Conservation (phyloP, 768 basidiomycete genomes). For the Trametes gibbosa region DNA sequence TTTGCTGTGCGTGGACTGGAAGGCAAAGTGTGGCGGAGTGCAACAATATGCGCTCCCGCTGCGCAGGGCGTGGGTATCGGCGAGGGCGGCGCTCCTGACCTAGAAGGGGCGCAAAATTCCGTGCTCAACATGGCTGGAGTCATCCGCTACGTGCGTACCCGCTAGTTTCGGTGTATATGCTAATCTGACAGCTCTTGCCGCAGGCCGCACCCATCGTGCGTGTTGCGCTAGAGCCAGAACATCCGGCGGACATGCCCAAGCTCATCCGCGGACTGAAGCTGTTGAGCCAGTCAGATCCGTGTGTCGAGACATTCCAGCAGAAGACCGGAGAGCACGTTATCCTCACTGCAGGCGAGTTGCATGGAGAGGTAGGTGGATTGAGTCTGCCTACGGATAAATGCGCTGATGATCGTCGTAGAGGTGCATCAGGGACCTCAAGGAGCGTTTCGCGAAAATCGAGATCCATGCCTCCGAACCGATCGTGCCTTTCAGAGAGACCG, state of each 20-base stretch:
- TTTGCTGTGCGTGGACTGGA: constrained; percentile 91
- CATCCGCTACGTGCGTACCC: constrained; percentile 50
- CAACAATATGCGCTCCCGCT: constrained; percentile 77
- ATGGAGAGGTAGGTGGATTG: constrained; percentile 72
- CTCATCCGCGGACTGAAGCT: constrained; percentile 84
- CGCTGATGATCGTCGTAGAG: constrained; percentile 47
- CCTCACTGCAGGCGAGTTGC: constrained; percentile 91
- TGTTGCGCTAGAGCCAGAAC: constrained; percentile 85
- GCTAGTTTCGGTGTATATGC: not conserved
- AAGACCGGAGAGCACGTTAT: constrained; percentile 98
- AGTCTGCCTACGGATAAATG: too few relatives aligned
- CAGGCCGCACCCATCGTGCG: constrained; percentile 90
- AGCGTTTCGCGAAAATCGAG: constrained; percentile 90
- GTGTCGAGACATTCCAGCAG: constrained; percentile 96
- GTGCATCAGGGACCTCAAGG: constrained; percentile 93
- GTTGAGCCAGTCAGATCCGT: constrained; percentile 93
- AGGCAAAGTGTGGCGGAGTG: constrained; percentile 86
- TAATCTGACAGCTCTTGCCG: not conserved
- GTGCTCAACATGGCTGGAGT: constrained; percentile 82
- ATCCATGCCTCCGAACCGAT: constrained; percentile 95
- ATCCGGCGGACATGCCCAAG: constrained; percentile 85
- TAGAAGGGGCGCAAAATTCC: constrained; percentile 42
- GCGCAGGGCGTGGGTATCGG: constrained; percentile 38
- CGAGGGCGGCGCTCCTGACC: constrained; percentile 24
- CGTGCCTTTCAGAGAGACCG: constrained; percentile 96